A percentile compares a stretch with the other conserved stretches of the same genome.
Conservation (phyloP, 495 filamentous ascomycete species). For the Neurospora discreta region DNA sequence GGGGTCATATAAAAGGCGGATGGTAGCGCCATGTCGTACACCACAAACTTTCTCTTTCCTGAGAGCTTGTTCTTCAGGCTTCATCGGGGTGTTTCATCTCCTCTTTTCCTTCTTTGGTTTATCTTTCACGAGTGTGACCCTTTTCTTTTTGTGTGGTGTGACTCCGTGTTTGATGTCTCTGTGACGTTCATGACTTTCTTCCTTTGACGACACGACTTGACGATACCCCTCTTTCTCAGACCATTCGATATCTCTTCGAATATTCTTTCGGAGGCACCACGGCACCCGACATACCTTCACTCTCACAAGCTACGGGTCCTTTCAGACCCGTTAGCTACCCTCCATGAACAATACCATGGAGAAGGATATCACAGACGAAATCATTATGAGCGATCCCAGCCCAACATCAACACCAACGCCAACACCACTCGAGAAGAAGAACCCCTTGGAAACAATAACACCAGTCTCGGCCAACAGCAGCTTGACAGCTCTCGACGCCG, state of each 20-base stretch:
- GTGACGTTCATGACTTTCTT: not conserved
- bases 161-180: not conserved
- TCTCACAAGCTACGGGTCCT: not conserved
- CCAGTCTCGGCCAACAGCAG: not conserved
- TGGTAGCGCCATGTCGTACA: not conserved
- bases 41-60: not conserved
- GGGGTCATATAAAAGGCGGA: not conserved
- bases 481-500: not conserved
- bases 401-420: not conserved
- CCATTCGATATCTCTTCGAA: not conserved
- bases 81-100: not conserved
- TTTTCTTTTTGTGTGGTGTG: not conserved
- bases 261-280: not conserved
- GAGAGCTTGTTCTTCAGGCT: not conserved
- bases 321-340: not conserved
- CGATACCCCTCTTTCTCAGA: not conserved
- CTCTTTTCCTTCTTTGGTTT: not conserved
- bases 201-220: not conserved
- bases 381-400: not conserved
- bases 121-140: not conserved
- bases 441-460: not conserved
- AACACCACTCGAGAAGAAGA: not conserved
- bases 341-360: not conserved
- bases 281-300: not conserved
- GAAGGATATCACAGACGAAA: not conserved